A percentile compares a stretch with the other conserved stretches of the same genome.
Conservation (phyloP, 352 stramenopile genomes). For the Phytophthora pinifolia region DNA sequence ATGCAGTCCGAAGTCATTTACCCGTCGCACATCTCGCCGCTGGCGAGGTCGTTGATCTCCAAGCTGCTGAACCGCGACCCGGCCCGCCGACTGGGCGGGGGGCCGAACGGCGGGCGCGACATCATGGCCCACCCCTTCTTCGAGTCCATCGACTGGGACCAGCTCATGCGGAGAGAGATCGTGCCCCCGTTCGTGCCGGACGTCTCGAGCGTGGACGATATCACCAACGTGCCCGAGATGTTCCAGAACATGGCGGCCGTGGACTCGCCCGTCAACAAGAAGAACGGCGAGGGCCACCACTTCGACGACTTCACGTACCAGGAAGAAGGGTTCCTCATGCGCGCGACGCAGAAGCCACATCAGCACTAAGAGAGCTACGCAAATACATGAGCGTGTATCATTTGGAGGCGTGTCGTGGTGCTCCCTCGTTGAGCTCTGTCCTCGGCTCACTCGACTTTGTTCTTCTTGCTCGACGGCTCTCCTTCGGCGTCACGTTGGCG, state of each 20-base stretch:
- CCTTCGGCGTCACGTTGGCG: slow-evolving; percentile 10
- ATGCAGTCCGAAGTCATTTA: slow-evolving; percentile 90
- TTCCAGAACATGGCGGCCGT: slow-evolving; percentile 90
- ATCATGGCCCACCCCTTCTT: slow-evolving; percentile 90
- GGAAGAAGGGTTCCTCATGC: slow-evolving; percentile 69
- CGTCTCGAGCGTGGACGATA: slow-evolving; percentile 77
- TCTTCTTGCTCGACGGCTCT: slow-evolving; percentile 24
- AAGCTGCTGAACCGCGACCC: slow-evolving; percentile 95
- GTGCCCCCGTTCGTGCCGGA: slow-evolving; percentile 78
- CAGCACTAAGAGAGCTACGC: slow-evolving; percentile 25
- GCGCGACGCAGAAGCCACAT: slow-evolving; percentile 25
- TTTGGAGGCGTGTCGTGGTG: slow-evolving; percentile 16
- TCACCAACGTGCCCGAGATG: slow-evolving; percentile 89
- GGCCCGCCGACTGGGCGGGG: slow-evolving; percentile 89
- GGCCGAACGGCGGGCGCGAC: slow-evolving; percentile 77
- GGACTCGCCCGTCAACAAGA: slow-evolving; percentile 87
- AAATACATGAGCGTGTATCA: slow-evolving; percentile 35
- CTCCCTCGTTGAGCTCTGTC: too few species aligned
- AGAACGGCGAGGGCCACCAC: slow-evolving; percentile 81
- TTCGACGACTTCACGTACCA: slow-evolving; percentile 92
- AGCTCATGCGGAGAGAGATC: slow-evolving; percentile 85
- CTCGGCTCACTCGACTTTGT: slow-evolving; percentile 12
- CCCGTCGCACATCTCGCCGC: slow-evolving; percentile 80
- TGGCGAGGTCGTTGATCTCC: slow-evolving; percentile 74
- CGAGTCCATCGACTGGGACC: slow-evolving; percentile 85